Evolutionary conservation across 352 stramenopile species (phyloP).

Genomic region (Pythium volutum): DNA sequence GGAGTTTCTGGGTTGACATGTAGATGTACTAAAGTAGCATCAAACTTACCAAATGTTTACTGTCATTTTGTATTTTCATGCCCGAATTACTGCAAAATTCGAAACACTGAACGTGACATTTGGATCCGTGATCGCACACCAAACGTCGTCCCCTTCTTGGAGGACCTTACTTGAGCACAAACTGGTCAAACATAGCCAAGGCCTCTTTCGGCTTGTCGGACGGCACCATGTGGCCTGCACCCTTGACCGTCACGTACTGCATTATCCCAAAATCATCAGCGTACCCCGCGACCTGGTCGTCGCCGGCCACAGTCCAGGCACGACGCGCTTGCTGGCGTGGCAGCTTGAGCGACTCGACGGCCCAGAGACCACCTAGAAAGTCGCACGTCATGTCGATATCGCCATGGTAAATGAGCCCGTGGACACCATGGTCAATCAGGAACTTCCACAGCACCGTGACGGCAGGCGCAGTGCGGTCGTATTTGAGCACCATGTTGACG

Average conservation of each 20-base stretch:
- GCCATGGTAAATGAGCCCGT: slow-evolving; percentile 70
- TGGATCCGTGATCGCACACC: too few species aligned
- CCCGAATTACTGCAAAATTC: too few species aligned
- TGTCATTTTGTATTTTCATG: too few species aligned
- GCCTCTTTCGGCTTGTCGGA: slow-evolving; percentile 39
- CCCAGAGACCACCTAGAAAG: slow-evolving; percentile 64
- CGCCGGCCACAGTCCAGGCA: slow-evolving; percentile 15
- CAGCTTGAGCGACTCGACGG: slow-evolving; percentile 55
- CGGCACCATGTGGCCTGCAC: slow-evolving; percentile 71
- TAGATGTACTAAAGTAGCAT: too few species aligned
- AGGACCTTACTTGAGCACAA: too few species aligned
- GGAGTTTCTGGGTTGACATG: too few species aligned
- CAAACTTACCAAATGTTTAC: too few species aligned
- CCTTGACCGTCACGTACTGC: slow-evolving; percentile 70
- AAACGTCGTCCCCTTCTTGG: too few species aligned
- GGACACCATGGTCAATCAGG: slow-evolving; percentile 32
- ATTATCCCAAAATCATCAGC: slow-evolving; percentile 50
- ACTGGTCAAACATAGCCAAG: slow-evolving; percentile 23
- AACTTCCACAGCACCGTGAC: not conserved
- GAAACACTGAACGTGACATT: too few species aligned
- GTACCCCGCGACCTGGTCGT: slow-evolving; percentile 51
- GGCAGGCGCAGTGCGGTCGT: not conserved
- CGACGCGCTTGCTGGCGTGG: slow-evolving; percentile 3
- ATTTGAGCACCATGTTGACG: slow-evolving; percentile 26
- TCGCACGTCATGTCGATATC: slow-evolving; percentile 68